These are phyloP conservation scores for Pontederia paniculata DNA, from an alignment of 176 grass and related monocot genomes.

Conservation along the genomic window DNA sequence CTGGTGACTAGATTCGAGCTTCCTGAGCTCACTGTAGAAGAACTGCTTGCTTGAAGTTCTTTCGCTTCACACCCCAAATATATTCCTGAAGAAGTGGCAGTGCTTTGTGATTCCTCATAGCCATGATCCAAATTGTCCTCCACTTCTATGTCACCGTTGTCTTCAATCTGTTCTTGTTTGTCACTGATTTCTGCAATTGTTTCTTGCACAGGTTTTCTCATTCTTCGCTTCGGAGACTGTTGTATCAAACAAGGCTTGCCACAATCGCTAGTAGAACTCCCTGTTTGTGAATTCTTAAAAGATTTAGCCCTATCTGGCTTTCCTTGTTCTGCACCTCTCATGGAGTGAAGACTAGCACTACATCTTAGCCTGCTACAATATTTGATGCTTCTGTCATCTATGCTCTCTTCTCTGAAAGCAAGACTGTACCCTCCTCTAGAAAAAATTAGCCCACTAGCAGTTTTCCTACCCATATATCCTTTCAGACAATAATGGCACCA, in stretches of 20 bases:
- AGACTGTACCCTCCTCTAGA: slow-evolving; percentile 75
- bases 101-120: no score
- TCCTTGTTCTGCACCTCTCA: slow-evolving; percentile 10
- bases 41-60: background rate
- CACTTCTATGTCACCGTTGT: no score
- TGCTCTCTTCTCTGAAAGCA: slow-evolving; percentile 58
- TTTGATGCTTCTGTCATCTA: slow-evolving; percentile 17
- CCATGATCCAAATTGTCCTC: no score
- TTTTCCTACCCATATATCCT: slow-evolving; percentile 63
- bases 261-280: background rate
- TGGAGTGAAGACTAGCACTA: slow-evolving; percentile 15
- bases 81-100: background rate
- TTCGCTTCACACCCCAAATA: no score
- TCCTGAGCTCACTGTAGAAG: background rate
- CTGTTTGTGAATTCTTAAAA: no score
- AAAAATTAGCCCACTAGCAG: slow-evolving; percentile 64
- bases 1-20: background rate
- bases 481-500: no score
- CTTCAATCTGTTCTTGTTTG: no score
- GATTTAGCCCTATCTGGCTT: background rate
- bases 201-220: no score
- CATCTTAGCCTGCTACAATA: slow-evolving; percentile 37
- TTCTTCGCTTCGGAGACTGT: no score
- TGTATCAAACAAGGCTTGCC: background rate
- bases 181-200: no score